Conservation (phyloP, 73 alveolate species). For the Blepharisma japonicum region DNA sequence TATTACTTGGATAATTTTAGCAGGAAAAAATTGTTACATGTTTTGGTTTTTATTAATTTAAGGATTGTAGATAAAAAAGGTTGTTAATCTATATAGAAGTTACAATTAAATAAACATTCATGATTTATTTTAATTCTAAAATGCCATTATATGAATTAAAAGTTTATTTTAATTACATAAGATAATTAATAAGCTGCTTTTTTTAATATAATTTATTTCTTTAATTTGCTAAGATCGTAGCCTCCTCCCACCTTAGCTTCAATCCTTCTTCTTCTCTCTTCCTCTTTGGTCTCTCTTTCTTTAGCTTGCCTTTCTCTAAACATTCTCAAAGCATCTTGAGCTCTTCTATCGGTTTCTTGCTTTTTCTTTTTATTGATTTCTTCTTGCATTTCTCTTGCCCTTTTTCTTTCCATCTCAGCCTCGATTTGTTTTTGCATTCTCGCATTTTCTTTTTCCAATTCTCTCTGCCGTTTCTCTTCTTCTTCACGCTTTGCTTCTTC, state of each 20-base stretch:
- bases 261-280: background rate
- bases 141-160: too few species aligned
- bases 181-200: too few species aligned
- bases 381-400: background rate
- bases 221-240: constrained; percentile 13
- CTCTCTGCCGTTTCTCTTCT: background rate
- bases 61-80: too few species aligned
- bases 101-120: too few species aligned
- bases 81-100: too few species aligned
- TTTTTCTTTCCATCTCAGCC: background rate
- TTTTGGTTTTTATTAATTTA: too few species aligned
- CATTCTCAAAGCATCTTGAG: constrained; percentile 4
- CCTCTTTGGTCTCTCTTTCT: constrained; percentile 13
- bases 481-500: background rate
- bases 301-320: constrained; percentile 15
- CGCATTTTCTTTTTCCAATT: background rate
- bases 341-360: constrained; percentile 14
- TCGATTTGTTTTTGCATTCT: background rate
- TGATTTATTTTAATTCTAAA: too few species aligned
- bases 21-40: too few species aligned
- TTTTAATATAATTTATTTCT: constrained; percentile 3
- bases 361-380: constrained; percentile 22
- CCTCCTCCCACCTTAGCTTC: constrained; percentile 15
- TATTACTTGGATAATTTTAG: too few species aligned
- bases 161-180: too few species aligned